Percentiles rank a stretch among this genome's conserved stretches.
phyloP scores from a whole-genome alignment of 1,284 basidiomycete species.

The Lentinula novae-zelandiae region DNA sequence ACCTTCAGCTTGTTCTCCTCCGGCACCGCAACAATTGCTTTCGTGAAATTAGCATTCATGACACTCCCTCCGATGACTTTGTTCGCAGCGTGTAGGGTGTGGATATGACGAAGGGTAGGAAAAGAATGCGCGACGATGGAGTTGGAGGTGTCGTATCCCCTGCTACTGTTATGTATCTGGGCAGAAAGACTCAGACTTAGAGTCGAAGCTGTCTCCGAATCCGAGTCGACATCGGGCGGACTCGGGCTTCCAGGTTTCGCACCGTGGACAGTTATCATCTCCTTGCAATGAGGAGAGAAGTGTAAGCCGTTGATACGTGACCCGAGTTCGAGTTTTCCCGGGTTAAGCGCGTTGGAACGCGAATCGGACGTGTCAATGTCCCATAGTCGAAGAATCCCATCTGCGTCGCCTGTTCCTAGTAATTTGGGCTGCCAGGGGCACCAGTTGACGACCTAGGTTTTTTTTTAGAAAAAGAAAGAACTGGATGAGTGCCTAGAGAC shows the following conservation, averaged over 20 bases:
- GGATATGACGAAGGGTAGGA: constrained; percentile 43
- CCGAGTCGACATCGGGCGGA: not conserved
- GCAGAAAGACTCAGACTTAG: not conserved
- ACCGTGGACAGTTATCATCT: constrained; percentile 86
- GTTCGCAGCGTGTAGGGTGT: constrained; percentile 36
- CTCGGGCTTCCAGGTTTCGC: constrained; percentile 19
- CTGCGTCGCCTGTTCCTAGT: constrained; percentile 81
- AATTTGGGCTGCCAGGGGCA: constrained; percentile 87
- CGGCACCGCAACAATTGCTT: constrained; percentile 44
- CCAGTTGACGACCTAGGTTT: constrained; percentile 78
- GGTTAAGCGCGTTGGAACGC: constrained; percentile 48
- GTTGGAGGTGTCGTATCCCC: constrained; percentile 32
- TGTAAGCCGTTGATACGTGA: constrained; percentile 79
- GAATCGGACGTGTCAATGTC: constrained; percentile 41
- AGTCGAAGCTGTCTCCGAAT: not conserved
- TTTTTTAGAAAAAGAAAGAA: not conserved
- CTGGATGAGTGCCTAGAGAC: not conserved
- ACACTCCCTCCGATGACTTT: constrained; percentile 43
- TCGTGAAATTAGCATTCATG: constrained; percentile 43
- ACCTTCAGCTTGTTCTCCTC: constrained; percentile 47
- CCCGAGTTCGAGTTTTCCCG: constrained; percentile 58
- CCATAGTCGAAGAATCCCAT: constrained; percentile 83
- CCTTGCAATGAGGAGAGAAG: constrained; percentile 85
- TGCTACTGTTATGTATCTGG: not conserved
- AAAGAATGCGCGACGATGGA: constrained; percentile 55